Percentiles rank a stretch among this genome's conserved stretches.
phyloP scores from a whole-genome alignment of 2,329 filamentous ascomycete species.

The Fusarium sp. region DNA sequence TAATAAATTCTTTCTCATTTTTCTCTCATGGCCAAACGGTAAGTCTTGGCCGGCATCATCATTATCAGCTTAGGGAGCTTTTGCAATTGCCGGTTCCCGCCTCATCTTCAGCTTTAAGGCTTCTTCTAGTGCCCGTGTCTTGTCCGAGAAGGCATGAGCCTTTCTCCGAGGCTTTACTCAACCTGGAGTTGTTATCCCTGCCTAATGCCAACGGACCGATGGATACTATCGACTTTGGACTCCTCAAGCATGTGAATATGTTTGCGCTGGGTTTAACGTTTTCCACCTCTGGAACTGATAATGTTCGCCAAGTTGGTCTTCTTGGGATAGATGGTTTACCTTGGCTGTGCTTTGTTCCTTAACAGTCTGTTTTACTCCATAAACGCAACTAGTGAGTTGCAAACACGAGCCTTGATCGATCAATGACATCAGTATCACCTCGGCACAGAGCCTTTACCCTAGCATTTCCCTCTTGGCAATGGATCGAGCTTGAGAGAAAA shows the following conservation, averaged over 20 bases:
- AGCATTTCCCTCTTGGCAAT: not conserved
- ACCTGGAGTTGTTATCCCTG: slow-evolving; percentile 17
- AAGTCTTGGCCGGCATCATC: not conserved
- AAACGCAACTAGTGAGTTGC: not conserved
- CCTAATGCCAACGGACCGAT: slow-evolving; percentile 17
- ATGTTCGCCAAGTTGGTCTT: not conserved
- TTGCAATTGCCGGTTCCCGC: slow-evolving; percentile 22
- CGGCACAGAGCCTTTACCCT: not conserved
- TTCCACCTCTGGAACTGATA: not conserved
- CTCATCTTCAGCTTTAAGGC: slow-evolving; percentile 27
- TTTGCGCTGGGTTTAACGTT: not conserved
- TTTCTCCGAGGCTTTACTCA: slow-evolving; percentile 17
- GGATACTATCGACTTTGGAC: not conserved
- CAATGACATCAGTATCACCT: slow-evolving; percentile 28
- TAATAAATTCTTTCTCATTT: not conserved
- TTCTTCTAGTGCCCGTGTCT: slow-evolving; percentile 13
- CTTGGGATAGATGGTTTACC: too few species aligned
- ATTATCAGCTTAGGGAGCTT: not conserved
- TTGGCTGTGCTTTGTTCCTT: not conserved
- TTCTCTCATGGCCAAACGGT: not conserved
- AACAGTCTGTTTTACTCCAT: not conserved
- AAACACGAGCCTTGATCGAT: slow-evolving; percentile 1
- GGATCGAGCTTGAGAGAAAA: not conserved
- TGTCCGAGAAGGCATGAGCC: slow-evolving; percentile 5
- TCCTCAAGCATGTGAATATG: slow-evolving; percentile 25